phyloP scores from a whole-genome alignment of 1,284 basidiomycete genomes.

The Grifola frondosa region DNA sequence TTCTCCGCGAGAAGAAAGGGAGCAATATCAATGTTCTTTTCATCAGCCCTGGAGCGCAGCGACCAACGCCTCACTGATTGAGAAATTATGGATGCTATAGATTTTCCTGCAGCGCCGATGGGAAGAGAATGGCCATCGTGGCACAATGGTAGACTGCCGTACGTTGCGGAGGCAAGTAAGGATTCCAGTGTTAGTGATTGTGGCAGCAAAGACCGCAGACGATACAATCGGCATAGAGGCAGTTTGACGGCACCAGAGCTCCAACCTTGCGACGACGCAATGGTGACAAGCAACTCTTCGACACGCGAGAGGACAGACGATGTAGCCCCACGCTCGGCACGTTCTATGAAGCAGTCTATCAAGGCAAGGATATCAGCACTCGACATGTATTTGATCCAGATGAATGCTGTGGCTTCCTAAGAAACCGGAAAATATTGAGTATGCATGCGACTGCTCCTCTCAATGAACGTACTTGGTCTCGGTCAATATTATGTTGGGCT shows the following conservation, averaged over 20 bases:
- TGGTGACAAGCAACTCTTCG: slow-evolving; percentile 12
- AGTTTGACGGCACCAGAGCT: slow-evolving; percentile 10
- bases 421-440: too few species aligned
- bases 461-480: slow-evolving; percentile 18
- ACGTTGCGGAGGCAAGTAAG: slow-evolving; percentile 44
- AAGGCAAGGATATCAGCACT: slow-evolving; percentile 30
- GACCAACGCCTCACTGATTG: slow-evolving; percentile 20
- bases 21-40: slow-evolving; percentile 26
- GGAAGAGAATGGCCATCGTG: slow-evolving; percentile 38
- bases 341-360: slow-evolving; percentile 33
- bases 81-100: slow-evolving; percentile 12
- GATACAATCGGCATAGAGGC: slow-evolving; percentile 20
- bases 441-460: too few species aligned
- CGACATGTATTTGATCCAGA: slow-evolving; percentile 52
- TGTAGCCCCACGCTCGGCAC: slow-evolving; percentile 30
- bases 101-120: slow-evolving; percentile 7
- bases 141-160: slow-evolving; percentile 43
- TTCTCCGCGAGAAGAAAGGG: slow-evolving; percentile 36
- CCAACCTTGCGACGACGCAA: slow-evolving; percentile 9
- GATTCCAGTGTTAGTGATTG: slow-evolving; percentile 42
- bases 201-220: slow-evolving; percentile 33
- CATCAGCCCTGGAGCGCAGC: slow-evolving; percentile 23
- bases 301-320: slow-evolving; percentile 11
- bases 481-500: slow-evolving; percentile 5
- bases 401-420: slow-evolving; percentile 24